phyloP scores from a whole-genome alignment of 176 grass and related monocot species.

The Neostapfia colusana region DNA sequence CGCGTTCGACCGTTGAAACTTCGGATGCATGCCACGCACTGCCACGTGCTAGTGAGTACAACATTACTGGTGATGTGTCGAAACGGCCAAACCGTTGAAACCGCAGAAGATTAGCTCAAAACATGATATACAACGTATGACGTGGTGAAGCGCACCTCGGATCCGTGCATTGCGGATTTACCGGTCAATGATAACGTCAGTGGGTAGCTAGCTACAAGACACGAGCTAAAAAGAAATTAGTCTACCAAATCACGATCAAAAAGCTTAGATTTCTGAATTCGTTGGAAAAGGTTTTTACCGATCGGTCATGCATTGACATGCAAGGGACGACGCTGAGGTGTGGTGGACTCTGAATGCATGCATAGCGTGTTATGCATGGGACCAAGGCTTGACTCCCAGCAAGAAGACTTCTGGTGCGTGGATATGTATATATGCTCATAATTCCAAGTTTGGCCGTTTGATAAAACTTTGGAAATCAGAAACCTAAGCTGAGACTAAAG shows the following conservation, averaged over 20 bases:
- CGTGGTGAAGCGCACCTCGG: background rate
- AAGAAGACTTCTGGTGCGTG: conserved; percentile 1
- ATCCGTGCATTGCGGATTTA: background rate
- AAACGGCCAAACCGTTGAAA: background rate
- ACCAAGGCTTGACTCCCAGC: conserved; percentile 4
- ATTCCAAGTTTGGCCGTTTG: conserved; percentile 13
- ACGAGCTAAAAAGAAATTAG: background rate
- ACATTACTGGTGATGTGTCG: no score
- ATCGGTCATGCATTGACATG: background rate
- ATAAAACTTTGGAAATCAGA: background rate
- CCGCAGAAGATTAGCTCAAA: background rate
- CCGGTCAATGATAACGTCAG: background rate
- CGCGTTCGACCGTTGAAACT: no score
- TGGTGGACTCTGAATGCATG: background rate
- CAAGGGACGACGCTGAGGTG: background rate
- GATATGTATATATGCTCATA: background rate
- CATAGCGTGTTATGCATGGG: background rate
- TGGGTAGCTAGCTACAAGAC: background rate
- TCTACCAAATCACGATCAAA: conserved; percentile 21
- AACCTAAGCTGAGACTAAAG: conserved; percentile 5
- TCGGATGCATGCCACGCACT: no score
- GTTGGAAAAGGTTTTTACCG: background rate
- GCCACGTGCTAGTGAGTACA: no score
- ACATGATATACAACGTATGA: background rate
- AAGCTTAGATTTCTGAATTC: background rate